Evolutionary conservation across 1,284 basidiomycete genomes (phyloP).

Genomic region (Phenoliferia sp.): DNA sequence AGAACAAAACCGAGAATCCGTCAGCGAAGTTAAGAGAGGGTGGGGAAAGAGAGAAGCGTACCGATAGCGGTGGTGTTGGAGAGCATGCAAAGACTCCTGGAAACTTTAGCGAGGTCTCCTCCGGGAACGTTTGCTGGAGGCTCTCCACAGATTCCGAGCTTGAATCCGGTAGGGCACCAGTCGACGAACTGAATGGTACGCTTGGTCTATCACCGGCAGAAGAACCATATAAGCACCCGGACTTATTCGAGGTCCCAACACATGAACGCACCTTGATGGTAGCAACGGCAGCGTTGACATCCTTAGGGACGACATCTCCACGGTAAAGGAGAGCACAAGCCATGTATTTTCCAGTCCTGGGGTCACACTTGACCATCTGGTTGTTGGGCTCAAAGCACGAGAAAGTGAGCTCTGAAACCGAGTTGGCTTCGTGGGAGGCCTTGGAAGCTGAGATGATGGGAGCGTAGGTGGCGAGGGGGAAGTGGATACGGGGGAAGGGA

Average conservation of each 20-base stretch:
- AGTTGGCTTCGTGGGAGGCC: slow-evolving; percentile 94
- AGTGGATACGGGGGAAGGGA: slow-evolving; percentile 74
- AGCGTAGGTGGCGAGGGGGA: slow-evolving; percentile 93
- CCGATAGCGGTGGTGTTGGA: slow-evolving; percentile 94
- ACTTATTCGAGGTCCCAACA: no score
- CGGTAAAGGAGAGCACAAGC: slow-evolving; percentile 50
- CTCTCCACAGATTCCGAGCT: slow-evolving; percentile 95
- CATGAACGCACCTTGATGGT: slow-evolving; percentile 95
- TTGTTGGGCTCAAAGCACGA: slow-evolving; percentile 96
- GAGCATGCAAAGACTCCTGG: slow-evolving; percentile 94
- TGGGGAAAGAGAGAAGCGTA: slow-evolving; percentile 58
- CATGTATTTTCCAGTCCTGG: slow-evolving; percentile 87
- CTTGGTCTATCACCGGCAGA: no score
- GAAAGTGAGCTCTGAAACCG: slow-evolving; percentile 96
- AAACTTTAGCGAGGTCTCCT: slow-evolving; percentile 90
- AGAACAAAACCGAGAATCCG: background rate
- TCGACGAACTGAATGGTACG: slow-evolving; percentile 90
- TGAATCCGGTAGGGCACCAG: slow-evolving; percentile 99
- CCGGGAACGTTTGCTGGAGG: slow-evolving; percentile 84
- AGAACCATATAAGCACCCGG: no score
- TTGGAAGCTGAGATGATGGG: slow-evolving; percentile 78
- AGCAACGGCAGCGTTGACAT: slow-evolving; percentile 87
- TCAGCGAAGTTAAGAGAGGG: slow-evolving; percentile 30
- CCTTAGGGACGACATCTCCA: slow-evolving; percentile 97
- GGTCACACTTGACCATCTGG: slow-evolving; percentile 96